Evolutionary conservation across 805 yeast species (phyloP).

Genomic region (Torulaspora maleeae): DNA sequence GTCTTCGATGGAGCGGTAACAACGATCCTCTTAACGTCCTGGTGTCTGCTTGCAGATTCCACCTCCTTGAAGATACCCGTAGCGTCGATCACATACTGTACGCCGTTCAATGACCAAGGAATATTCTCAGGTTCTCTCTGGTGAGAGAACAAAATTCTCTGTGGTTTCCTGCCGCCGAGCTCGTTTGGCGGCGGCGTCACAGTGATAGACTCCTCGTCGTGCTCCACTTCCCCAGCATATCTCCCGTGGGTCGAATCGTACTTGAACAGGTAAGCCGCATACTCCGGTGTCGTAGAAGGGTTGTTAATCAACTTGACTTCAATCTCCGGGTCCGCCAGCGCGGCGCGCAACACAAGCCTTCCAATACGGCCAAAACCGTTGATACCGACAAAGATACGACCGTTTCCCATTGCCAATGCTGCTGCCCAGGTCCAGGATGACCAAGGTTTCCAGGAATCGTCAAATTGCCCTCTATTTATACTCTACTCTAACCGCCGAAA

Average conservation of each 20-base stretch:
- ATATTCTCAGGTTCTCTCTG: constrained; percentile 79
- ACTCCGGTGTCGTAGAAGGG: constrained; percentile 84
- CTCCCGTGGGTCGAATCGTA: constrained; percentile 91
- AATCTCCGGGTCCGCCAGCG: constrained; percentile 67
- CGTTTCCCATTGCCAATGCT: background rate
- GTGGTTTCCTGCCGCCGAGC: constrained; percentile 47
- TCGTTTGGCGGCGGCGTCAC: constrained; percentile 33
- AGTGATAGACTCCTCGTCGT: constrained; percentile 54
- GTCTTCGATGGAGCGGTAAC: constrained; percentile 92
- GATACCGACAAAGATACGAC: constrained; percentile 68
- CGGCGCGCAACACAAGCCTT: constrained; percentile 82
- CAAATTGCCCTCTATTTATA: background rate
- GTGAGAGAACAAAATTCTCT: constrained; percentile 14
- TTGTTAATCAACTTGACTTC: constrained; percentile 85
- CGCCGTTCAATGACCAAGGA: constrained; percentile 84
- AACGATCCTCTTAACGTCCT: constrained; percentile 86
- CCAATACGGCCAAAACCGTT: constrained; percentile 96
- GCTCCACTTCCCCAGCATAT: constrained; percentile 67
- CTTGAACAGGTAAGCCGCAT: constrained; percentile 94
- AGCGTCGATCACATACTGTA: constrained; percentile 85
- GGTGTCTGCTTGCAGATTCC: constrained; percentile 79
- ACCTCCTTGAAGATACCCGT: constrained; percentile 88
- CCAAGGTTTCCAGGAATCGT: too few relatives aligned
- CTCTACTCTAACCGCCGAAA: background rate
- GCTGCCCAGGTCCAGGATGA: background rate